Evolutionary conservation across 805 yeast genomes (phyloP).

Genomic region (Lachancea dasiensis): DNA sequence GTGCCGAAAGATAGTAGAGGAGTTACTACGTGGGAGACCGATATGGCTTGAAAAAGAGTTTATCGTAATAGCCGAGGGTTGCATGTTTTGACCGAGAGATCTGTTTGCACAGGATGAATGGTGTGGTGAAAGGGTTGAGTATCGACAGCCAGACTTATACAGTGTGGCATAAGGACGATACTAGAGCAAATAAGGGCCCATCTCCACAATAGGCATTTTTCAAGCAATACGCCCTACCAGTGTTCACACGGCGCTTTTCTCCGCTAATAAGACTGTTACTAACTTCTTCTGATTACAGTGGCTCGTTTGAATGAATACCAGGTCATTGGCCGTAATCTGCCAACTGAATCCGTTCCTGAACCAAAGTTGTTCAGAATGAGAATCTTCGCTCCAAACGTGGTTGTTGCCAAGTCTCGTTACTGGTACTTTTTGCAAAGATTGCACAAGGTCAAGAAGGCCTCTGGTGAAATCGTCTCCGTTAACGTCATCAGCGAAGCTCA

Average conservation of each 20-base stretch:
- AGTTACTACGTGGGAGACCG: no score
- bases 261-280: conserved; percentile 4
- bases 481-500: conserved; percentile 87
- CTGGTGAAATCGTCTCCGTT: conserved; percentile 97
- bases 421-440: conserved; percentile 99
- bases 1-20: background rate
- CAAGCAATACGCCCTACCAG: no score
- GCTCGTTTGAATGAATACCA: conserved; percentile 98
- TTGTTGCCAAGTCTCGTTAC: conserved; percentile 99
- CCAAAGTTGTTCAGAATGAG: conserved; percentile 99
- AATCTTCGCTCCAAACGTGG: conserved; percentile 98
- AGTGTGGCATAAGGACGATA: no score
- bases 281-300: conserved; percentile 40
- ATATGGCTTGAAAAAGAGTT: no score
- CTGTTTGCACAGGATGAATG: no score
- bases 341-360: conserved; percentile 97
- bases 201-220: no score
- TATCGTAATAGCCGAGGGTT: no score
- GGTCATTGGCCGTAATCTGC: conserved; percentile 99
- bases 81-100: no score
- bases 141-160: no score
- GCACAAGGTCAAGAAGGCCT: conserved; percentile 99
- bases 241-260: no score
- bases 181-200: no score
- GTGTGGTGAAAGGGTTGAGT: no score